Evolutionary conservation across 306 rosid genomes (phyloP), one percentile per base, ranked within the genome.

Genomic region (Erythrophleum fordii): DNA sequence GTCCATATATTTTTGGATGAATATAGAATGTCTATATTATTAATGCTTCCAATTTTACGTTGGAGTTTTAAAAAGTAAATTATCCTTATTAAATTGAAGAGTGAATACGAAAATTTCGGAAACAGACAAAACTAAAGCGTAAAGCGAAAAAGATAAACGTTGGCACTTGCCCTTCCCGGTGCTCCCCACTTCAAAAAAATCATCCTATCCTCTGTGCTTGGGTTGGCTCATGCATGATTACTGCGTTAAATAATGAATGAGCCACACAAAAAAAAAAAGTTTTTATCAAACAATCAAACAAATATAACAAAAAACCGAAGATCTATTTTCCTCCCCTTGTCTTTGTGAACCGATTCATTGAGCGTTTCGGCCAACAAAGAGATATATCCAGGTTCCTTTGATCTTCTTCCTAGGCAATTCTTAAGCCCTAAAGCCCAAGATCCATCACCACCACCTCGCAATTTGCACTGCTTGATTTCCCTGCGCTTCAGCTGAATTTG

Each of bases 91-190:
- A 29, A 34, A 65, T 18, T 8, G 22, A n/a, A 44, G 51, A 10
- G 34, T 2, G 35, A 75, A 18, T 41, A 23, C 28, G 34, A 59
- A 2, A 10, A 44, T 23, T 2, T 12, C 0, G 56, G 39, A 28
- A 72, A 49, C 62, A 25, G 49, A 34, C 77, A 72, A 68, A 67
- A 39, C 20, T 1, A 77, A 67, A 77, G 26, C 14, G 10, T 23
- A 34, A 77, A 77, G 59, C 10, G 25, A 77, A 77, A 51, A 66
- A 29, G 22, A 58, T 12, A 4, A 75, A 66, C 80, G 84, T 75
- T 81, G 80, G 76, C 76, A 55, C 29, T 56, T 39, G 53, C 46
- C 0, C 39, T 58, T 80, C 46, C 79, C 79, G 65, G 68, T 20
- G 34, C 35, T 37, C 22, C 13, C 66, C 65, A 29, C 76, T 74